A percentile compares a stretch with the other conserved stretches of the same genome.
These are phyloP conservation scores for Blastobotrys terrestris DNA, from an alignment of 805 yeast genomes.

Conservation along the genomic window DNA sequence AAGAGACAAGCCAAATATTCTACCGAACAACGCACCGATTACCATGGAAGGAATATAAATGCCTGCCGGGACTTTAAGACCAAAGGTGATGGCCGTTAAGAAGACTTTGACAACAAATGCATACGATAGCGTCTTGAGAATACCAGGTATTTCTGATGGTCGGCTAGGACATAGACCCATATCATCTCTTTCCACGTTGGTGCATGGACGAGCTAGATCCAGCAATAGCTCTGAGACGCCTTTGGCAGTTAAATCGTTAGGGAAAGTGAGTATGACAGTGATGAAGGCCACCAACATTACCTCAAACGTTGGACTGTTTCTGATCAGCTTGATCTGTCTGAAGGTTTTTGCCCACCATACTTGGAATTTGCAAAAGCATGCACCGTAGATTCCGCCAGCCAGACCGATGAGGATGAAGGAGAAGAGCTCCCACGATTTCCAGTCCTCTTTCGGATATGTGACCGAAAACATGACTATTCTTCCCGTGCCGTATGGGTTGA, in stretches of 20 bases:
- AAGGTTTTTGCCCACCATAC: slow-evolving; percentile 39
- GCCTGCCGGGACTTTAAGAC: slow-evolving; percentile 54
- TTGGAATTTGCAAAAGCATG: slow-evolving; percentile 41
- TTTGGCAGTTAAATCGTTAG: slow-evolving; percentile 44
- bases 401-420: slow-evolving; percentile 44
- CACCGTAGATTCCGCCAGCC: slow-evolving; percentile 51
- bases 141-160: slow-evolving; percentile 27
- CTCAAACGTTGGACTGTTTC: slow-evolving; percentile 38
- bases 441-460: slow-evolving; percentile 40
- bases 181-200: slow-evolving; percentile 11
- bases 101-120: slow-evolving; percentile 42
- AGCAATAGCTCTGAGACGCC: slow-evolving; percentile 45
- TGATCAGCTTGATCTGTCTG: slow-evolving; percentile 31
- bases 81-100: slow-evolving; percentile 49
- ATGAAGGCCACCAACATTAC: slow-evolving; percentile 39
- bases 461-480: slow-evolving; percentile 51
- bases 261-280: slow-evolving; percentile 43
- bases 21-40: slow-evolving; percentile 54
- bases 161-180: slow-evolving; percentile 26
- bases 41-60: slow-evolving; percentile 62
- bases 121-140: slow-evolving; percentile 31
- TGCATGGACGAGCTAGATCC: slow-evolving; percentile 47
- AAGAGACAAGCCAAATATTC: slow-evolving; percentile 41
- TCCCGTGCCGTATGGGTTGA: slow-evolving; percentile 56
- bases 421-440: slow-evolving; percentile 44